A percentile compares a stretch with the other conserved stretches of the same genome.
Evolutionary conservation across 306 rosid genomes (phyloP).

Genomic region (Rosa rugosa): DNA sequence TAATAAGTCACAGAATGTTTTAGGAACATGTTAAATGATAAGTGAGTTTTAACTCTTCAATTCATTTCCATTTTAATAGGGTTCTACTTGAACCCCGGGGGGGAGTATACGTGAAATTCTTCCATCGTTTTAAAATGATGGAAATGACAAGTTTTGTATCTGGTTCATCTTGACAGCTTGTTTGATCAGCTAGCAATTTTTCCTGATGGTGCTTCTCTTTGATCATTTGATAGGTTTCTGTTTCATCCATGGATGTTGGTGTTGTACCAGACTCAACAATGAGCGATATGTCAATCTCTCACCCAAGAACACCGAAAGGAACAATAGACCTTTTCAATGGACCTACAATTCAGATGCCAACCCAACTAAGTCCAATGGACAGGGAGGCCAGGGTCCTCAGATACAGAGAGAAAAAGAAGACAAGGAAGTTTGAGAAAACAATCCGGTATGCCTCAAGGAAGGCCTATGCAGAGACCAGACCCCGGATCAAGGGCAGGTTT

Average conservation of each 20-base stretch:
- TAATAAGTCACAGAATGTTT: neutral
- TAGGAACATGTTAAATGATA: neutral
- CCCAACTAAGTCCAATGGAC: slow-evolving; percentile 74
- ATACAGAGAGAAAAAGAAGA: slow-evolving; percentile 89
- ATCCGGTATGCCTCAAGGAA: slow-evolving; percentile 94
- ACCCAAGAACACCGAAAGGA: slow-evolving; percentile 71
- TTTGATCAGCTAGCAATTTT: slow-evolving; percentile 6
- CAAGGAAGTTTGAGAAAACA: slow-evolving; percentile 88
- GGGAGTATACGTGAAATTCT: neutral
- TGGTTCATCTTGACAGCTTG: slow-evolving; percentile 7
- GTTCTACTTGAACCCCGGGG: neutral
- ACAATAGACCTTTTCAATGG: slow-evolving; percentile 79
- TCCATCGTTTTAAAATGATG: neutral
- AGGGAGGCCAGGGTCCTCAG: slow-evolving; percentile 89
- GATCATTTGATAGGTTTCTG: slow-evolving; percentile 53
- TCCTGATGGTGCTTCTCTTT: slow-evolving; percentile 4
- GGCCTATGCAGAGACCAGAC: slow-evolving; percentile 96
- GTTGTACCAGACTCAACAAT: slow-evolving; percentile 78
- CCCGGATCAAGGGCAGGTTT: slow-evolving; percentile 89
- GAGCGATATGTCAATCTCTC: slow-evolving; percentile 57
- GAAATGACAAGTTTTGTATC: neutral
- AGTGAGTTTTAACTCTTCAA: neutral
- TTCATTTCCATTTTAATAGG: neutral
- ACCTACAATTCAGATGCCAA: slow-evolving; percentile 51
- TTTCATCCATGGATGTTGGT: slow-evolving; percentile 82